Evolutionary conservation across 768 basidiomycete genomes (phyloP).

Genomic region (Lentinula guzmanii): DNA sequence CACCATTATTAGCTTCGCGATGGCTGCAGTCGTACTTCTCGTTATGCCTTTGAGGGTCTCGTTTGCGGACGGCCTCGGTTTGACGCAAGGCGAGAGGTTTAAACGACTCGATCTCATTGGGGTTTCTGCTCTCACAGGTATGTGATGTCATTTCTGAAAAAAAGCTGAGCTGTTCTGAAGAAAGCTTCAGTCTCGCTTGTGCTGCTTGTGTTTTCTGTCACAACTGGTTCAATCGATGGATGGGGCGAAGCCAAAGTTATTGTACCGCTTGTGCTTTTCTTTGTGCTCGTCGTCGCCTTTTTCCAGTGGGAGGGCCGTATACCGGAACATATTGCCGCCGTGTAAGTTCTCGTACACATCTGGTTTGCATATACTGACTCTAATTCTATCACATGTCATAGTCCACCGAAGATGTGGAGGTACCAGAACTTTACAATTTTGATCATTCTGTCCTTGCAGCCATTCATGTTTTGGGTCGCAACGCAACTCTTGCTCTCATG

Average conservation of each 20-base stretch:
- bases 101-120: slow-evolving; percentile 10
- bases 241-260: slow-evolving; percentile 43
- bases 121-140: slow-evolving; percentile 6
- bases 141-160: neutral
- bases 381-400: slow-evolving; percentile 5
- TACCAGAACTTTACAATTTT: slow-evolving; percentile 35
- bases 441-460: slow-evolving; percentile 28
- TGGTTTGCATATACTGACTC: neutral
- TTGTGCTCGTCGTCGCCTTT: slow-evolving; percentile 34
- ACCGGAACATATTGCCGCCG: slow-evolving; percentile 32
- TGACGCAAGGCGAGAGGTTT: neutral
- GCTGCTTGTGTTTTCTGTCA: slow-evolving; percentile 37
- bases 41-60: neutral
- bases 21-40: slow-evolving; percentile 12
- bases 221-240: slow-evolving; percentile 39
- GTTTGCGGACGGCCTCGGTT: neutral
- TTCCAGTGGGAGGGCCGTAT: slow-evolving; percentile 44
- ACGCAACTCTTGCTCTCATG: slow-evolving; percentile 27
- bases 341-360: slow-evolving; percentile 23
- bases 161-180: neutral
- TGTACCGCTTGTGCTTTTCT: slow-evolving; percentile 38
- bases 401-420: slow-evolving; percentile 37
- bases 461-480: slow-evolving; percentile 37
- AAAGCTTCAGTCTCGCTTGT: slow-evolving; percentile 23
- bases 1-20: slow-evolving; percentile 26